These are phyloP conservation scores for Pseudomonodictys pantanalensis DNA, from an alignment of 495 filamentous ascomycete species.

Conservation along the genomic window DNA sequence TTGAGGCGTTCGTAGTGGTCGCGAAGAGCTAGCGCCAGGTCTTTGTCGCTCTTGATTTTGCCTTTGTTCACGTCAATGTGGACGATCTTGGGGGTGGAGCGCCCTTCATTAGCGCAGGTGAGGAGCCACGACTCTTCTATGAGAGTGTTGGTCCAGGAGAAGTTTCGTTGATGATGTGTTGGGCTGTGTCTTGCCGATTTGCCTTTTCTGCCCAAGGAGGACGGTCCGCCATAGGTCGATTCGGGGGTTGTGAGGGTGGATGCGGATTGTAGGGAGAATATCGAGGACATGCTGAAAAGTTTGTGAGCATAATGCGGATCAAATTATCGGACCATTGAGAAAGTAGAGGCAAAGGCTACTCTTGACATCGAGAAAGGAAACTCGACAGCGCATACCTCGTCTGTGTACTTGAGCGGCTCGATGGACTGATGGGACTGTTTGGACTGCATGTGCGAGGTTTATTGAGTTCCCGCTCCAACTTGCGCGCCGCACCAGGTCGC, in stretches of 20 bases:
- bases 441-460: conserved; percentile 25
- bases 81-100: conserved; percentile 35
- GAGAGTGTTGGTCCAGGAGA: conserved; percentile 23
- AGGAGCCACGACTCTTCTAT: conserved; percentile 30
- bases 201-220: conserved; percentile 17
- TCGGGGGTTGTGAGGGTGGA: conserved; percentile 28
- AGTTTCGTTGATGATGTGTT: conserved; percentile 10
- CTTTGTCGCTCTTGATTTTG: conserved; percentile 35
- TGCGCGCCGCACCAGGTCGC: conserved; percentile 39
- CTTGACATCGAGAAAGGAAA: too few species aligned
- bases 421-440: conserved; percentile 32
- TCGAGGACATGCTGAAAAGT: conserved; percentile 29
- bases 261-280: conserved; percentile 23
- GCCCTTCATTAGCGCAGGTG: conserved; percentile 37
- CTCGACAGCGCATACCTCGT: too few species aligned
- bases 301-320: too few species aligned
- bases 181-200: conserved; percentile 28
- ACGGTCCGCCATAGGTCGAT: conserved; percentile 24
- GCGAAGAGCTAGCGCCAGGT: conserved; percentile 35
- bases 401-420: conserved; percentile 19
- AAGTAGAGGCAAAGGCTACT: too few species aligned
- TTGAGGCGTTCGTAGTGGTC: conserved; percentile 38
- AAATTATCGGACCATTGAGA: too few species aligned
- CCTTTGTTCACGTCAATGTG: conserved; percentile 30
- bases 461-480: conserved; percentile 39